Evolutionary conservation across 208 protist species (phyloP).

Genomic region (Acanthamoeba divionensis): DNA sequence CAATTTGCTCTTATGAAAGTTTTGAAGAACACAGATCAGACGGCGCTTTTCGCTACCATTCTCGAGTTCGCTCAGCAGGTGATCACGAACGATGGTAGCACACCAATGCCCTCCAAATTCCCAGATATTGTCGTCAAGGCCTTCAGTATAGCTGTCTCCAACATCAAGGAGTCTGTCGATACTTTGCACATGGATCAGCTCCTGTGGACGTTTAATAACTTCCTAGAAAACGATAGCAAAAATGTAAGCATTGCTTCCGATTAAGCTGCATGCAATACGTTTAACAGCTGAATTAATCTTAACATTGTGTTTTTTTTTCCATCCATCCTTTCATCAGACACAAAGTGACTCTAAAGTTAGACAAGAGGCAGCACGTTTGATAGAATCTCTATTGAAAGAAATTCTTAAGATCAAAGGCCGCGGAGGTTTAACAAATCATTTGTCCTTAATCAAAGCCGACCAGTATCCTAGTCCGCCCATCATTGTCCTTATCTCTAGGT

Average conservation of each 20-base stretch:
- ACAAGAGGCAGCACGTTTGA: background rate
- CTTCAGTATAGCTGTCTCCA: background rate
- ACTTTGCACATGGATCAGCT: constrained; percentile 28
- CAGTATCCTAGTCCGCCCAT: constrained; percentile 1
- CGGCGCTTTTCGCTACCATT: constrained; percentile 17
- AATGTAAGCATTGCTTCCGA: too few species aligned
- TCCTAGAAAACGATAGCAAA: constrained; percentile 44
- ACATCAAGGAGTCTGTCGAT: constrained; percentile 20
- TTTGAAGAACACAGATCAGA: constrained; percentile 40
- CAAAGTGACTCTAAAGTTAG: background rate
- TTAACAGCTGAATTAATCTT: too few species aligned
- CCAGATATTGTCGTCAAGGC: constrained; percentile 44
- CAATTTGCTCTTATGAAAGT: constrained; percentile 19
- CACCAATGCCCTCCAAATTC: background rate
- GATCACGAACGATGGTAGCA: background rate
- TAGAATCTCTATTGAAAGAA: background rate
- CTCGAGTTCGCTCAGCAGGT: background rate
- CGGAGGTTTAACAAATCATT: background rate
- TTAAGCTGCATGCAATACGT: too few species aligned
- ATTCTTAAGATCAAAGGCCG: constrained; percentile 28
- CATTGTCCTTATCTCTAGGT: background rate
- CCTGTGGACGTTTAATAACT: background rate
- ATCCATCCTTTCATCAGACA: too few species aligned
- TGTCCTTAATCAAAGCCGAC: background rate
- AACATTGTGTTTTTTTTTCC: too few species aligned